Conservation (phyloP, 257 asterid genomes). For the Marsdenia floribunda region DNA sequence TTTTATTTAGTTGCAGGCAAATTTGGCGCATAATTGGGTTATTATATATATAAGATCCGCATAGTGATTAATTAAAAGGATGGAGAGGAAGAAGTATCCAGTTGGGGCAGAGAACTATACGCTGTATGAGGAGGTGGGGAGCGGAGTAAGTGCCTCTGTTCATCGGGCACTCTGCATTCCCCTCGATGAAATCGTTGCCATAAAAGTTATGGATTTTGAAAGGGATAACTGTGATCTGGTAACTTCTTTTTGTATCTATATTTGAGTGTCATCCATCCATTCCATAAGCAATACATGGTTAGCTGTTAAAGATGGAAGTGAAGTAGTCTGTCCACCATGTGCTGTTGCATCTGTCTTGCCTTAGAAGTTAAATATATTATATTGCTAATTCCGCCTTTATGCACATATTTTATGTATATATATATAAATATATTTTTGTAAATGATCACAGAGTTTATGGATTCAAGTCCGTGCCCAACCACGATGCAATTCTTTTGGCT, state of each 20-base stretch:
- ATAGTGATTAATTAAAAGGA: conserved; percentile 11
- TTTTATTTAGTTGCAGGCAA: background rate
- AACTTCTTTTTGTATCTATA: conserved; percentile 7
- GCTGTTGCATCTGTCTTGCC: background rate
- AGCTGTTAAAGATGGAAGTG: background rate
- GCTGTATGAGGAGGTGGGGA: conserved; percentile 78
- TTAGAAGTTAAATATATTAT: background rate
- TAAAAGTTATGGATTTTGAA: conserved; percentile 90
- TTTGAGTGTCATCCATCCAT: background rate
- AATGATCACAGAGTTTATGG: background rate
- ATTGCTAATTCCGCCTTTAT: background rate
- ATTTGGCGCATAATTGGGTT: conserved; percentile 34
- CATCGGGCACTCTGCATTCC: conserved; percentile 74
- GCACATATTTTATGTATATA: background rate
- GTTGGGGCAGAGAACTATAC: conserved; percentile 80
- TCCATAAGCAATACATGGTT: background rate
- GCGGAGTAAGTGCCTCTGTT: conserved; percentile 90
- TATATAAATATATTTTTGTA: background rate
- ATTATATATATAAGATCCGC: conserved; percentile 24
- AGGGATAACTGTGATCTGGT: conserved; percentile 89
- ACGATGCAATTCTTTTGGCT: background rate
- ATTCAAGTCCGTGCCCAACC: background rate
- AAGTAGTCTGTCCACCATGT: too few relatives aligned
- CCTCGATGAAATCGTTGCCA: conserved; percentile 67
- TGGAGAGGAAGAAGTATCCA: conserved; percentile 90